Evolutionary conservation across 306 rosid species (phyloP).

Genomic region (Castanea mollissima): DNA sequence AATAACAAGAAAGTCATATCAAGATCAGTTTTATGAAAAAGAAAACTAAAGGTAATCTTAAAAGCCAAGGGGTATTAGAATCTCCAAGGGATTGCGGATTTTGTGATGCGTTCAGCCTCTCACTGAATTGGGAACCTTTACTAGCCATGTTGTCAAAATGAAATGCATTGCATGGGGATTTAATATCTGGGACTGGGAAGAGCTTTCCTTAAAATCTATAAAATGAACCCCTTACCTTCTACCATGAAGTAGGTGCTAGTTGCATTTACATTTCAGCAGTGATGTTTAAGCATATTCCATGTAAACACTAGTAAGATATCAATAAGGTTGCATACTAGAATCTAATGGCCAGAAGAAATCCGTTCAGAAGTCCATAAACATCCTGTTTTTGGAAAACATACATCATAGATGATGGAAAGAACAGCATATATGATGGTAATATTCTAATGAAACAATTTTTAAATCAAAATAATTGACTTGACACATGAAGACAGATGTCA

Average conservation of each 20-base stretch:
- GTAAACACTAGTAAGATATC: not conserved
- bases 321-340: not conserved
- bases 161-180: not conserved
- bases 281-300: not conserved
- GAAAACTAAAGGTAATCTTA: not conserved
- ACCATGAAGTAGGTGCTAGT: not conserved
- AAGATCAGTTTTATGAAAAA: not conserved
- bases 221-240: not conserved
- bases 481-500: not conserved
- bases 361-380: too few relatives aligned
- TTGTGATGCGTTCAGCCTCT: not conserved
- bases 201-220: not conserved
- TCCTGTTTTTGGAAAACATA: too few relatives aligned
- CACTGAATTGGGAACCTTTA: not conserved
- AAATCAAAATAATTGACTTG: not conserved
- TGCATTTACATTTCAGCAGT: not conserved
- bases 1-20: not conserved
- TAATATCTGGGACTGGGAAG: not conserved
- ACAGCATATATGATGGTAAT: not conserved
- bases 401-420: too few relatives aligned
- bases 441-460: not conserved
- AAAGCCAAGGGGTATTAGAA: not conserved
- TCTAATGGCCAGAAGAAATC: too few relatives aligned
- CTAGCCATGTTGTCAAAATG: not conserved
- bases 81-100: not conserved